Evolutionary conservation across 140 eudicot species (phyloP).

Genomic region (Flaveria floridana): DNA sequence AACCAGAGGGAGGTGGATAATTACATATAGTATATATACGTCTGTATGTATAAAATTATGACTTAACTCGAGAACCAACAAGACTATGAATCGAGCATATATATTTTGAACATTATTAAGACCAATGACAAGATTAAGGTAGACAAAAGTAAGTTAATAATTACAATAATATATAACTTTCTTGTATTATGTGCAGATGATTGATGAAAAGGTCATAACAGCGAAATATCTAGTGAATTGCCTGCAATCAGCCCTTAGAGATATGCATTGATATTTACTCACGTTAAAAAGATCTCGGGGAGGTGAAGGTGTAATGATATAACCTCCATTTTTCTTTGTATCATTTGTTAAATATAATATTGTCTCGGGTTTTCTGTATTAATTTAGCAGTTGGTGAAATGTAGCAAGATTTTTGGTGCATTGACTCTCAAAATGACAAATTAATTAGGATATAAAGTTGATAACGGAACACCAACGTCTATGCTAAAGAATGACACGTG

Average conservation of each 20-base stretch:
- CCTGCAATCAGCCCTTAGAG: slow-evolving; percentile 24
- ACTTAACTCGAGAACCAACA: neutral
- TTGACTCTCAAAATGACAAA: neutral
- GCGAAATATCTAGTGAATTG: slow-evolving; percentile 26
- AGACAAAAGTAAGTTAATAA: neutral
- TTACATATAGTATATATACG: no score
- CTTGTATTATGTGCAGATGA: slow-evolving; percentile 26
- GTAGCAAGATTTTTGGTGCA: slow-evolving; percentile 11
- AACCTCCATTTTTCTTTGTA: neutral
- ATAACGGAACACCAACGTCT: no score
- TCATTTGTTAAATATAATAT: slow-evolving; percentile 17
- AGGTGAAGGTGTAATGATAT: neutral
- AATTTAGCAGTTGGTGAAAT: slow-evolving; percentile 1
- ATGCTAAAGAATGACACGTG: no score
- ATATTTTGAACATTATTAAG: neutral
- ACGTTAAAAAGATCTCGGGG: slow-evolving; percentile 6
- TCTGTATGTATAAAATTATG: neutral
- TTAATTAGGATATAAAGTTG: no score
- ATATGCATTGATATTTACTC: slow-evolving; percentile 21
- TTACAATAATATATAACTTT: neutral
- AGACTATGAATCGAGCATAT: neutral
- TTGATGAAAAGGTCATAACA: slow-evolving; percentile 21
- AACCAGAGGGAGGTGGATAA: no score
- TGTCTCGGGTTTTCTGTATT: slow-evolving; percentile 1
- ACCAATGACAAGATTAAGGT: neutral